A percentile compares a stretch with the other conserved stretches of the same genome.
phyloP scores from a whole-genome alignment of 257 asterid genomes.

The Rauvolfia tetraphylla region DNA sequence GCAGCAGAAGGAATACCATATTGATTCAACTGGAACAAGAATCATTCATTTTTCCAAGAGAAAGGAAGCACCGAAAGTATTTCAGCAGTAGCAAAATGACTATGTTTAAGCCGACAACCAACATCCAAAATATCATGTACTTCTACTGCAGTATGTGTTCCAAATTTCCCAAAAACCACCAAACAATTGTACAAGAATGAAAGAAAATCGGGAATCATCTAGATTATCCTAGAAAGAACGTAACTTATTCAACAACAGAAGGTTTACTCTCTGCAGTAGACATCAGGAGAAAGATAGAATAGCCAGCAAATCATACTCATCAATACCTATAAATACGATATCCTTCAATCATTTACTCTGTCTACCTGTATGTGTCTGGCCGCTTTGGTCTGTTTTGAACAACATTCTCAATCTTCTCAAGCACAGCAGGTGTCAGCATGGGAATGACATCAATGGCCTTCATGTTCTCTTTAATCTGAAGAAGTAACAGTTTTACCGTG shows the following conservation, averaged over 20 bases:
- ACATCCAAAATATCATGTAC: neutral
- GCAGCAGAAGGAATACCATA: neutral
- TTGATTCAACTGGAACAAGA: neutral
- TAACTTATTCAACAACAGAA: neutral
- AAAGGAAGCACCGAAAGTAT: neutral
- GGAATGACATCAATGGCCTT: slow-evolving; percentile 86
- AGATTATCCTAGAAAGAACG: neutral
- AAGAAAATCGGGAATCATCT: neutral
- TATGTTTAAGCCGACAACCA: neutral
- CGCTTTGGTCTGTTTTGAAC: slow-evolving; percentile 89
- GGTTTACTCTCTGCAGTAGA: neutral
- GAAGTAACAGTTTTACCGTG: neutral
- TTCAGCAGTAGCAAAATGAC: neutral
- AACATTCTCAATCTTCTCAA: slow-evolving; percentile 83
- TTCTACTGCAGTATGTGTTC: neutral
- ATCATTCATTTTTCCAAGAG: neutral
- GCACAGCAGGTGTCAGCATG: slow-evolving; percentile 62
- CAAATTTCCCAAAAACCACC: neutral
- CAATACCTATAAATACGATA: neutral
- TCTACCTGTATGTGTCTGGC: slow-evolving; percentile 74
- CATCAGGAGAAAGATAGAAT: neutral
- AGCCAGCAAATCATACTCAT: neutral
- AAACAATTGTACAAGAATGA: neutral
- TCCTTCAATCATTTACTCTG: slow-evolving; percentile 1
- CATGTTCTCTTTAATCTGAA: slow-evolving; percentile 92